Conservation (phyloP, 305 asterid species). For the Fraxinus velutina region DNA sequence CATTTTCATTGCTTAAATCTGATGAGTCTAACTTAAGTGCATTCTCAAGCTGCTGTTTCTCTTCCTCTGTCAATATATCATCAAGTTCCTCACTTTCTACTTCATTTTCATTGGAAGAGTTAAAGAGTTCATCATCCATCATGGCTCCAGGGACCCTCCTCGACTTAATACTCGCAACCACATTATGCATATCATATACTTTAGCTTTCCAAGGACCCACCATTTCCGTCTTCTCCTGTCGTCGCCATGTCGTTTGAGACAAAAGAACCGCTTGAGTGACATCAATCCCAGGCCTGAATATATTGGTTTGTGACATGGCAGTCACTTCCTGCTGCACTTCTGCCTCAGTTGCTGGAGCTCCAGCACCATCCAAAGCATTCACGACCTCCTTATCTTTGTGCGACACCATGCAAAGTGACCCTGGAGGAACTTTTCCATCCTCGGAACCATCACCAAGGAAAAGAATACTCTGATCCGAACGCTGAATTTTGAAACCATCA, state of each 20-base stretch:
- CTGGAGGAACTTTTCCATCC: too few species aligned
- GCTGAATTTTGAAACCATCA: constrained; percentile 41
- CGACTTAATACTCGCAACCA: not conserved
- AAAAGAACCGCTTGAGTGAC: constrained; percentile 41
- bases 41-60: not conserved
- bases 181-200: not conserved
- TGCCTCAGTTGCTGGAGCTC: not conserved
- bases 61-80: not conserved
- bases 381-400: constrained; percentile 50
- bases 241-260: constrained; percentile 84
- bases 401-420: constrained; percentile 34
- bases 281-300: constrained; percentile 90
- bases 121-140: not conserved
- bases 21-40: not conserved
- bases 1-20: too few species aligned
- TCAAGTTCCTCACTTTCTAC: not conserved
- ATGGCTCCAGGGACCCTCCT: not conserved
- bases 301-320: constrained; percentile 36
- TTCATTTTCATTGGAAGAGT: not conserved
- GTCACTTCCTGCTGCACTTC: not conserved
- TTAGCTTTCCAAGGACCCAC: constrained; percentile 39
- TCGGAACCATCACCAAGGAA: constrained; percentile 96
- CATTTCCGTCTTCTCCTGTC: constrained; percentile 67
- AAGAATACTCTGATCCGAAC: constrained; percentile 81
- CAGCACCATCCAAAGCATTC: not conserved